Base-by-base conservation (phyloP, 2,329 filamentous ascomycete genomes). In the Verticillium tricorpus region DNA sequence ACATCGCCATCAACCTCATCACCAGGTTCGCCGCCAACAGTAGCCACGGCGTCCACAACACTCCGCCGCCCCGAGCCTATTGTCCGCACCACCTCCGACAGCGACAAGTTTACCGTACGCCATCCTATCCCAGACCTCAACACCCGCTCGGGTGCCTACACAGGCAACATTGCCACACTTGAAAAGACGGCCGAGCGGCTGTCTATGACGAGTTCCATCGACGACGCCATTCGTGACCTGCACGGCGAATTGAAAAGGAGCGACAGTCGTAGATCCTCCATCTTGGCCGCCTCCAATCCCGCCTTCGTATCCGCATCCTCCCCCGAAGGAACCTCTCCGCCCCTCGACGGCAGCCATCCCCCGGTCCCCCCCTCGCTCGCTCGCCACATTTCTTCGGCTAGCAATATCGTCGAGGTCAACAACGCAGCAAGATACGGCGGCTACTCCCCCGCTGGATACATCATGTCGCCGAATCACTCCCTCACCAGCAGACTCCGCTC, bases 101-200 rank as follows among this genome's bases (percentile, higher is more conserved):
- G 73, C 64, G 77, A 75, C 60, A 76, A 75, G 58, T 74, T 79
- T 15, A 74, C 76, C 34, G 74, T 87, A 56, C 78, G 78, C 65
- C 86, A 89, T 70, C 87, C 86, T 34, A 81, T 81, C 2, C 86
- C 88, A 60, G 87, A 90, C 70, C 76, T 85, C 57, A 85, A 85
- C 70, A 80, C 81, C 58, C 80, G 87, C 61, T 84, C 87, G 62
- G 85, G 84, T 31, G 85, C 85, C 35, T 87, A 85, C 71, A 76
- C 83, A 19, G 82, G 82, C 71, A 92, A 89, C 76, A 87, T 93
- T 65, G 86, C 88, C 66, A 85, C 88, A 58, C 84, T 93, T 65
- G 90, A 94, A 74, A 87, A 89, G 66, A 89, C 87, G 12, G 90
- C 90, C 57, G 90, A 93, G 74, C 84, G 87, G 66, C 80, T 93